phyloP scores from a whole-genome alignment of 495 filamentous ascomycete genomes.

The Pseudomonodictys pantanalensis region DNA sequence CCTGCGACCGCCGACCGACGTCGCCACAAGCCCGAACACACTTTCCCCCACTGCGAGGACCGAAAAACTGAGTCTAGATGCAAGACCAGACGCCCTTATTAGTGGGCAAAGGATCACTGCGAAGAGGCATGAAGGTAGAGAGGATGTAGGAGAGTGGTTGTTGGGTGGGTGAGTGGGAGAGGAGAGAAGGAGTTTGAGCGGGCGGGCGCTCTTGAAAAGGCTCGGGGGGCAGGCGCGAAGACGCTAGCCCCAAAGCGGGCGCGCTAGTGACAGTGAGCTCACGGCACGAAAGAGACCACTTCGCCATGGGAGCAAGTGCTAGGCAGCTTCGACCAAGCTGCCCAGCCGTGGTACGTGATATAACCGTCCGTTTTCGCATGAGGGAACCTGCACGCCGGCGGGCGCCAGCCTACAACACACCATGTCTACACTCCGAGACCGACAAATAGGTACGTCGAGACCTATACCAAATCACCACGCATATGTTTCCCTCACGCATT shows the following conservation, averaged over 20 bases:
- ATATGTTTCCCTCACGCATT: background rate
- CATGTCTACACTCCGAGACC: conserved; percentile 90
- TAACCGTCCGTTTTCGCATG: conserved; percentile 15
- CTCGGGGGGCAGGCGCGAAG: conserved; percentile 8
- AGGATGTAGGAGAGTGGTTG: conserved; percentile 5
- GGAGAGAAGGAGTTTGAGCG: background rate
- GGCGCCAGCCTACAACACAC: conserved; percentile 30
- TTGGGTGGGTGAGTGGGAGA: background rate
- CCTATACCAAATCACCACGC: background rate
- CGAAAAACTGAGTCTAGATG: conserved; percentile 13
- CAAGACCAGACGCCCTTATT: conserved; percentile 20
- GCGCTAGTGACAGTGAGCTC: background rate
- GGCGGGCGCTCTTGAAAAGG: conserved; percentile 21
- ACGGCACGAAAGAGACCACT: conserved; percentile 6
- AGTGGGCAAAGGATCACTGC: conserved; percentile 23
- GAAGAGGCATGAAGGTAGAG: conserved; percentile 21
- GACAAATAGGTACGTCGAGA: conserved; percentile 77
- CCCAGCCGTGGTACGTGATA: background rate
- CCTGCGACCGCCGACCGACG: conserved; percentile 3
- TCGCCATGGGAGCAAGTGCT: no score
- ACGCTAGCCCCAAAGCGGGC: conserved; percentile 19
- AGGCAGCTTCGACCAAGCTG: background rate
- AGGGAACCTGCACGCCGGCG: conserved; percentile 23
- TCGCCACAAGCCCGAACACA: conserved; percentile 16
- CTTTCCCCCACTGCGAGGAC: conserved; percentile 9